Evolutionary conservation across 768 basidiomycete genomes (phyloP), one percentile per base, ranked within the genome.

Genomic region (Pleurotus tuoliensis): DNA sequence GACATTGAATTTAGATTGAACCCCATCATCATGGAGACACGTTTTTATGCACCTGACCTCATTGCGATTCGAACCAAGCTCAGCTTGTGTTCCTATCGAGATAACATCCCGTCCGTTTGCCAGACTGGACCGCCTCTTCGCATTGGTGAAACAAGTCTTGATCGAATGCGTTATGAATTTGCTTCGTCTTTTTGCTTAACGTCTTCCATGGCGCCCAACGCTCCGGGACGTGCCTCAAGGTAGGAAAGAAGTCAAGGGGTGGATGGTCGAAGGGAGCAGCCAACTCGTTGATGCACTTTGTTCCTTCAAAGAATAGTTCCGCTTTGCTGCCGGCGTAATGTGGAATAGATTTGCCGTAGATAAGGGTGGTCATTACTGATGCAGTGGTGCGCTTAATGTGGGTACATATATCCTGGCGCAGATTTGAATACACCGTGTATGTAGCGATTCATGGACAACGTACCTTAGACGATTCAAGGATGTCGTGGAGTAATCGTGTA

Each of bases 401-500:
- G 6, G 25, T 47, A 22, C 39, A 47, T 18, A 61, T 53, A 12
- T 20, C 37, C 61, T 62, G 34, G 20, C 24, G 38, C 4, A 13
- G 20, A 47, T 40, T 6, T 13, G 3, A 45, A 27, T 15, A 50
- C 12, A 15, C 9, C 30, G 30, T 2, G 30, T 20, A 22, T 47
- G n/a, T n/a, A n/a, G n/a, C 20, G 16, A 5, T 12, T 47, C 39
- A 47, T 18, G 15, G 7, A 34, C 22, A 5, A 24, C 50, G 40
- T 51, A 71, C 70, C 56, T 67, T 56, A 15, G 71, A 68, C 3
- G 59, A 46, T 8, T 62, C 59, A 43, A 72, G 37, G 5, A 72
- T 39, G 30, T 72, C 71, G 30, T 65, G 56, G 58, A 72, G 60
- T 25, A 72, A 59, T 50, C 70, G 70, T 13, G 60, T 49, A 9